phyloP scores from a whole-genome alignment of 164 flowering plant species.

The Santalum album region DNA sequence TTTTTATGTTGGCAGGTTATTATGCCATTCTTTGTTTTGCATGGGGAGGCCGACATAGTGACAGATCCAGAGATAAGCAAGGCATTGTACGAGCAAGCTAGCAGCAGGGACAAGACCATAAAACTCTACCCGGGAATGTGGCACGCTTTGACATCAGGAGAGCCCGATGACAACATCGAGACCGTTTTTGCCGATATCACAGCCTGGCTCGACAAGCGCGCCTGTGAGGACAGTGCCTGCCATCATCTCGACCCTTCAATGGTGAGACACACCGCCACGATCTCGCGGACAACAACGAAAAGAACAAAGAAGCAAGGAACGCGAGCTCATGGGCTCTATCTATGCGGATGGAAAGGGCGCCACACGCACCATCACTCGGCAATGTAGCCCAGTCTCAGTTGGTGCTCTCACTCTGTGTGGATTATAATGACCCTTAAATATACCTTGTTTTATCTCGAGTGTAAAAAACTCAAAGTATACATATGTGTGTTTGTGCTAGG shows the following conservation, averaged over 20 bases:
- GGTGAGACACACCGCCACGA: background rate
- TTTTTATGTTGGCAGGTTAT: slow-evolving; percentile 39
- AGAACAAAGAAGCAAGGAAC: slow-evolving; percentile 6
- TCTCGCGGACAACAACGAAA: background rate
- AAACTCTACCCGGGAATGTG: slow-evolving; percentile 90
- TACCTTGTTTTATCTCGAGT: too few species aligned
- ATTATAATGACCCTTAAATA: too few species aligned
- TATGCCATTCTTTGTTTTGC: slow-evolving; percentile 77
- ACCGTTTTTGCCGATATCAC: slow-evolving; percentile 70
- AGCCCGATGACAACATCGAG: slow-evolving; percentile 72
- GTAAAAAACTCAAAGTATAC: too few species aligned
- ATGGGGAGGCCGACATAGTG: slow-evolving; percentile 86
- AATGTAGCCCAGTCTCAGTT: slow-evolving; percentile 32
- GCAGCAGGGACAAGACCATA: slow-evolving; percentile 75
- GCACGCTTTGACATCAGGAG: slow-evolving; percentile 87
- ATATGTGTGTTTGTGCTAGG: too few species aligned
- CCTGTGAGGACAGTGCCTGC: slow-evolving; percentile 5
- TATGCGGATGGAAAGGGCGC: slow-evolving; percentile 64
- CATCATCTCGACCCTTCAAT: background rate
- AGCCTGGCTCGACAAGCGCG: slow-evolving; percentile 69
- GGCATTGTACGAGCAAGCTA: slow-evolving; percentile 65
- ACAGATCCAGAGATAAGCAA: slow-evolving; percentile 91
- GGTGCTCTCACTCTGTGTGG: background rate
- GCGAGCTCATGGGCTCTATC: slow-evolving; percentile 19
- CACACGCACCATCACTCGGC: slow-evolving; percentile 46